Evolutionary conservation across 768 basidiomycete genomes (phyloP).

Genomic region (Amanita pallidorosea): DNA sequence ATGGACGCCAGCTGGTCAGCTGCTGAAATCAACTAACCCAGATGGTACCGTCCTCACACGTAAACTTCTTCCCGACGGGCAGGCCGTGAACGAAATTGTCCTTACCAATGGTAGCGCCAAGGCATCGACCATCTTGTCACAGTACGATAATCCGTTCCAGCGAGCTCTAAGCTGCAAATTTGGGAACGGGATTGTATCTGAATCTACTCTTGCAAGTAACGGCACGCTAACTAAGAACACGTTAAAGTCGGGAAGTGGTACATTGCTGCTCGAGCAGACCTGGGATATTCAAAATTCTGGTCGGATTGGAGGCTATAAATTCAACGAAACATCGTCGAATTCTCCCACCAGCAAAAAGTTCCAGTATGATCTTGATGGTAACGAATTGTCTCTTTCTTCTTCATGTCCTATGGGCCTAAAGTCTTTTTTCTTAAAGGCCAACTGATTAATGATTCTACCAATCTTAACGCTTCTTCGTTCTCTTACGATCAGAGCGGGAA

Average conservation of each 20-base stretch:
- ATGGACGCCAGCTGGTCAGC: neutral
- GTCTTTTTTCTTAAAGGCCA: neutral
- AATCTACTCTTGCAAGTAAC: too few species aligned
- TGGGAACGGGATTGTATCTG: too few species aligned
- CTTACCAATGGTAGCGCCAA: too few species aligned
- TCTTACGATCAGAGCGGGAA: neutral
- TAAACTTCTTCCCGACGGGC: neutral
- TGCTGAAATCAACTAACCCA: neutral
- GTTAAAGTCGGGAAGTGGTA: too few species aligned
- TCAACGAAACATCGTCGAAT: too few species aligned
- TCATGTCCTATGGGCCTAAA: neutral
- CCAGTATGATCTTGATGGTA: neutral
- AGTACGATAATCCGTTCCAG: neutral
- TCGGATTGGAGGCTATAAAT: too few species aligned
- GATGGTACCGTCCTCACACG: neutral
- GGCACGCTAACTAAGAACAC: too few species aligned
- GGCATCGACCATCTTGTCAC: neutral
- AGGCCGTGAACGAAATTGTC: too few species aligned
- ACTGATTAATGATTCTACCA: neutral
- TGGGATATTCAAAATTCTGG: too few species aligned
- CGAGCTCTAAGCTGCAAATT: too few species aligned
- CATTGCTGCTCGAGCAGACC: too few species aligned
- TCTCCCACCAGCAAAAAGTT: too few species aligned
- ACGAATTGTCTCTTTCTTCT: neutral
- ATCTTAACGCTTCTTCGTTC: neutral